Conservation (phyloP, 208 protist species). For the Naegleria lovaniensis region DNA sequence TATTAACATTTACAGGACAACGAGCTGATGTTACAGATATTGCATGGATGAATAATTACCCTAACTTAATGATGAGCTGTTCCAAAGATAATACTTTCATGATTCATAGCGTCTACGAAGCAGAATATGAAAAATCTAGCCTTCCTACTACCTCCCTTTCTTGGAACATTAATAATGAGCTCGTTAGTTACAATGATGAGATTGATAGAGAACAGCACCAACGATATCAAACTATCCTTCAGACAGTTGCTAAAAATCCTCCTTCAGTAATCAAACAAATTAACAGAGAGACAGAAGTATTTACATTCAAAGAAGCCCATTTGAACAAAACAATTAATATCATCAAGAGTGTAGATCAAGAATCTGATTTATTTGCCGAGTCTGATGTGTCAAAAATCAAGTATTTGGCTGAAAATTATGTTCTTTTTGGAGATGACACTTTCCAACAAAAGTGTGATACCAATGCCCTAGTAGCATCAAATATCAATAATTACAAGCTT, state of each 20-base stretch:
- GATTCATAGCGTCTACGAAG: not conserved
- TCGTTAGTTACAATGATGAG: not conserved
- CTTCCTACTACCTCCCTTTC: not conserved
- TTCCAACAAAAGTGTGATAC: not conserved
- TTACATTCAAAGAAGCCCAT: not conserved
- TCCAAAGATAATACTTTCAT: not conserved
- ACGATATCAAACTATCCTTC: not conserved
- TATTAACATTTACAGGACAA: not conserved
- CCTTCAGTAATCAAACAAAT: not conserved
- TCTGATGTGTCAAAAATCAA: not conserved
- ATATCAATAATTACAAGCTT: not conserved
- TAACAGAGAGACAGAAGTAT: not conserved
- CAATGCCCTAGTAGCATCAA: not conserved
- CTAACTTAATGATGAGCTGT: conserved; percentile 12
- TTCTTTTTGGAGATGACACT: not conserved
- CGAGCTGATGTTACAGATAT: not conserved
- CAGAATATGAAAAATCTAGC: not conserved
- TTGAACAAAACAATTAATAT: not conserved
- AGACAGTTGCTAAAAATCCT: not conserved
- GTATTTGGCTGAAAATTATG: conserved; percentile 7
- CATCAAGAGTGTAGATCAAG: not conserved
- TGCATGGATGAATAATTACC: not conserved
- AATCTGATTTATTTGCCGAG: not conserved
- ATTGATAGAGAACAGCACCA: conserved; percentile 10
- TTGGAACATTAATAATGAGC: conserved; percentile 9